phyloP scores from a whole-genome alignment of 2,329 filamentous ascomycete species.

The Fusarium secorum region DNA sequence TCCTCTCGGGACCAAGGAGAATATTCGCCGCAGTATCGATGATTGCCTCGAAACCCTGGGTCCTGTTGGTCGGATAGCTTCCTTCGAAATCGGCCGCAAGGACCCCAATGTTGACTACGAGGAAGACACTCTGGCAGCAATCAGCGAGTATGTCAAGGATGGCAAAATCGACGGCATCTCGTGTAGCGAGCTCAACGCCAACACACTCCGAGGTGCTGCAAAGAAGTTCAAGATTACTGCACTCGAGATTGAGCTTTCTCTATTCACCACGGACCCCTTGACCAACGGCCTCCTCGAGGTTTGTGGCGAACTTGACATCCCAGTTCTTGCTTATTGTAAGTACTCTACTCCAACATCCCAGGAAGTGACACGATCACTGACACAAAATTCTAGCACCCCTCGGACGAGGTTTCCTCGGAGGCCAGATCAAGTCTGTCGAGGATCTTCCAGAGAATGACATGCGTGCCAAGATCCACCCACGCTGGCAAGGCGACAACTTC shows the following conservation, averaged over 20 bases:
- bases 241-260: slow-evolving; percentile 60
- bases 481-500: slow-evolving; percentile 70
- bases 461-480: slow-evolving; percentile 54
- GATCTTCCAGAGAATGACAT: slow-evolving; percentile 65
- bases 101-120: slow-evolving; percentile 61
- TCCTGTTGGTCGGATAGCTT: slow-evolving; percentile 57
- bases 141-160: slow-evolving; percentile 55
- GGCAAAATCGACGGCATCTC: slow-evolving; percentile 59
- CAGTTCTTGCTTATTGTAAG: slow-evolving; percentile 69
- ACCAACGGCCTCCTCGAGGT: slow-evolving; percentile 57
- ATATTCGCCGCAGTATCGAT: slow-evolving; percentile 63
- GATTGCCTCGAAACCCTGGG: slow-evolving; percentile 55
- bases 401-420: slow-evolving; percentile 59
- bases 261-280: slow-evolving; percentile 55
- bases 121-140: slow-evolving; percentile 50
- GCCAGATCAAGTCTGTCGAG: slow-evolving; percentile 58
- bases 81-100: slow-evolving; percentile 66
- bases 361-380: slow-evolving; percentile 18
- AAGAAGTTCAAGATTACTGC: slow-evolving; percentile 51
- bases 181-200: slow-evolving; percentile 55
- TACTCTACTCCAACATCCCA: background rate
- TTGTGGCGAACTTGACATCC: slow-evolving; percentile 69
- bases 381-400: slow-evolving; percentile 51
- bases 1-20: slow-evolving; percentile 60
- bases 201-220: slow-evolving; percentile 55